Percentiles rank a stretch among this genome's conserved stretches.
Conservation (phyloP, 2,329 filamentous ascomycete genomes). For the Beauveria scarabaeidicola region DNA sequence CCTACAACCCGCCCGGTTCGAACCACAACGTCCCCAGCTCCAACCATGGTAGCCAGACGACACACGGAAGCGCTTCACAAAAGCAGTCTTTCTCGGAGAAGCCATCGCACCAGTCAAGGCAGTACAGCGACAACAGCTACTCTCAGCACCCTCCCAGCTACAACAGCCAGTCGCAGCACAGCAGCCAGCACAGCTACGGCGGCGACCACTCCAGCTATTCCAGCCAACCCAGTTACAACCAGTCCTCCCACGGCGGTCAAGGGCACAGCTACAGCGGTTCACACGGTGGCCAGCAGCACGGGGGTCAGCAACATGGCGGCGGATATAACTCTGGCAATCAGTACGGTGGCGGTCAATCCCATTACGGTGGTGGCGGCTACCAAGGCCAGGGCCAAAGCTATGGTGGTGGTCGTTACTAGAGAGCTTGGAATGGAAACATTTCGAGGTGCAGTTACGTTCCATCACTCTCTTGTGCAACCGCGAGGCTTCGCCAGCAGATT, state of each 20-base stretch:
- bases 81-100: constrained; percentile 15
- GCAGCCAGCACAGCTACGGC: background rate
- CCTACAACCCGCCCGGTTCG: constrained; percentile 28
- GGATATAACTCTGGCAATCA: constrained; percentile 3
- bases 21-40: constrained; percentile 18
- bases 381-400: constrained; percentile 8
- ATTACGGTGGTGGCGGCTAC: constrained; percentile 6
- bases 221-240: background rate
- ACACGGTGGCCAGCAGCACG: constrained; percentile 1
- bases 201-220: background rate
- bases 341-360: constrained; percentile 5
- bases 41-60: constrained; percentile 10
- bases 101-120: constrained; percentile 11
- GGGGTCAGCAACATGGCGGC: background rate
- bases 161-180: background rate
- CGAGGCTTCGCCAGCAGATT: background rate
- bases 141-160: constrained; percentile 19
- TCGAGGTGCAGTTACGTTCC: background rate
- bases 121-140: constrained; percentile 14
- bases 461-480: background rate
- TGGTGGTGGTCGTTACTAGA: constrained; percentile 2
- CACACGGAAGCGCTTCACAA: constrained; percentile 14
- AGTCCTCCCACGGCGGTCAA: background rate
- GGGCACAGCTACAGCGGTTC: constrained; percentile 1
- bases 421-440: background rate